Base-by-base conservation (phyloP, 768 basidiomycete genomes). In the Coprinellus aureogranulatus region DNA sequence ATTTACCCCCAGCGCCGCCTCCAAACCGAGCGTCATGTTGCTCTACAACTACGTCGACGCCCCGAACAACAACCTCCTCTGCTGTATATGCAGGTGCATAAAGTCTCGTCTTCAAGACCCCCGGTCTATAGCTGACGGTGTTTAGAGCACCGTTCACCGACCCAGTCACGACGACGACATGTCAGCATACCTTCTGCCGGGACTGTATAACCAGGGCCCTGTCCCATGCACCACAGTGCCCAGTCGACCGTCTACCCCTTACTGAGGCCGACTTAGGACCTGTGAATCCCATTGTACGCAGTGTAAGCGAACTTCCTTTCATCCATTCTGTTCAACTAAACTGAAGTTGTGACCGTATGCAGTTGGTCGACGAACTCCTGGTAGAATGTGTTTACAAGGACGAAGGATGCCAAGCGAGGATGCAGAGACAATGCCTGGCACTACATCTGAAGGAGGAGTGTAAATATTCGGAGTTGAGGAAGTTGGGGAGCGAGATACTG, bases 121-220 rank as follows among this genome's bases (percentile, higher is more conserved):
- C 11, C 39, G 12, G 39, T n/a, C n/a, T 45, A 10, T 45, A 34
- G 34, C 34, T 34, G 8, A 34, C 34, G 34, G 34, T 34, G 34
- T 34, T 34, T 34, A 88, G 87, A 23, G 77, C 79, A 55, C 90
- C 92, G 2, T 94, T 94, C 65, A 72, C 84, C 8, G 82, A 92
- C 28, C 94, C 93, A 10, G 80, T 80, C 1, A 89, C 89, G 0
- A 87, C 90, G 0, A 3, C 23, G 10, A 83, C 87, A 8, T 95
- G 94, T 64, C 77, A 82, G 58, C 94, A 93, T 67, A 95, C 92
- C 0, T 95, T 95, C 69, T 96, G 94, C 69, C 72, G 72, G n/a
- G 86, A 84, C 28, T 96, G 94, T 66, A 90, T 94, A 59, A 63
- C 74, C n/a, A 76, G 78, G 50, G 89, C 93, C 0, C 78, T 95